phyloP scores from a whole-genome alignment of 2,329 filamentous ascomycete species.

The Fusarium verrucosum region DNA sequence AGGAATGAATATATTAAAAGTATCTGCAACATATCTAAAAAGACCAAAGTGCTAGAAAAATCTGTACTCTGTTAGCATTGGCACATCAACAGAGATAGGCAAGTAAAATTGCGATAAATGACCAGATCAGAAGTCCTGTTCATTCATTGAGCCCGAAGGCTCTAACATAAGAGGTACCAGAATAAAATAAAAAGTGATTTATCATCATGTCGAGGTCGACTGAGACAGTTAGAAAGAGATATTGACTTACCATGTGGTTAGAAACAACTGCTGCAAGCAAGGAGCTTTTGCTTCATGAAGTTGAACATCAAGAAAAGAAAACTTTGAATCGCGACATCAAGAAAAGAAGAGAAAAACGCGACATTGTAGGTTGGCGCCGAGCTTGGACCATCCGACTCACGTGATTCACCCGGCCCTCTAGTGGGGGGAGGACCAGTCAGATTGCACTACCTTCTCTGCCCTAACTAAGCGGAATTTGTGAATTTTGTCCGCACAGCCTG shows the following conservation, averaged over 20 bases:
- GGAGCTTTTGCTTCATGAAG: not conserved
- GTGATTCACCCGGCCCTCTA: not conserved
- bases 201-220: conserved; percentile 72
- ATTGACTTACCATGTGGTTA: conserved; percentile 48
- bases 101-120: conserved; percentile 12
- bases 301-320: conserved; percentile 18
- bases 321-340: conserved; percentile 18
- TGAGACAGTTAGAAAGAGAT: conserved; percentile 6
- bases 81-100: conserved; percentile 3
- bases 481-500: conserved; percentile 44
- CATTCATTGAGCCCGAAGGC: conserved; percentile 77
- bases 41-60: not conserved
- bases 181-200: conserved; percentile 69
- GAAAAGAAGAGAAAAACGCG: conserved; percentile 38
- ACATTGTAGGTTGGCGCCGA: conserved; percentile 17
- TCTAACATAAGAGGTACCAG: conserved; percentile 99
- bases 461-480: conserved; percentile 57
- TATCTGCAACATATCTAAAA: not conserved
- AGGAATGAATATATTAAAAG: not conserved
- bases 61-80: conserved; percentile 36
- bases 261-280: not conserved
- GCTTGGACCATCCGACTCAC: conserved; percentile 10
- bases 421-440: not conserved
- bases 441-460: conserved; percentile 47
- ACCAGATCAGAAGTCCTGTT: conserved; percentile 80